Base-by-base conservation (phyloP, 257 asterid genomes). In the Gynochthodes officinalis region DNA sequence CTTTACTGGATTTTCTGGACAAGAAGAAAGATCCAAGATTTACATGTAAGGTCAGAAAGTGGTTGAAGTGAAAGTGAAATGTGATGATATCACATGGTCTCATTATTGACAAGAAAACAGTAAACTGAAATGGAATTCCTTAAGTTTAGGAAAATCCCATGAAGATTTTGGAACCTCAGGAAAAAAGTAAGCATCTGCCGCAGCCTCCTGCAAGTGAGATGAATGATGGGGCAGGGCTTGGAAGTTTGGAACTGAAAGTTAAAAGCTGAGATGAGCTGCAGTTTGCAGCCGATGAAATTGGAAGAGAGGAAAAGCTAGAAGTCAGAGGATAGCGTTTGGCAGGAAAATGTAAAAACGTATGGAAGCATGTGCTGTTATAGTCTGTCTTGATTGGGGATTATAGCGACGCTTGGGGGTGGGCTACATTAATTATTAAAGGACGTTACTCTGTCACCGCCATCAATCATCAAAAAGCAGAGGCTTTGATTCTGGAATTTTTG, bases 11-110 rank as follows among this genome's bases (percentile, higher is more conserved):
- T 76, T 69, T 77, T 18, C 25, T 53, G 78, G 74, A 69, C 65
- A 50, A 23, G 23, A 39, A 75, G 32, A 73, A 82, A 68, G 80
- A 72, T 65, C 71, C 82, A 85, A 86, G 89, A 85, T 89, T 88
- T 88, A 90, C 81, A 46, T 71, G 74, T 60, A 64, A 72, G 71
- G 64, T 23, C 65, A 76, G 77, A 72, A 84, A 67, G 73, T 44
- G 74, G 67, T 55, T 65, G 69, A 35, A 44, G 79, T 50, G 80
- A 76, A 71, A 66, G 68, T 62, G 85, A 46, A 79, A 53, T 72
- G 77, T 35, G 64, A 66, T 68, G 42, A 23, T 50, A 23, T 66
- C 14, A 70, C 74, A 70, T 39, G 59, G 70, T 68, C 35, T n/a
- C 69, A 70, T 78, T 30, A 46, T 67, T 62, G 65, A 23, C 59